Percentiles rank a stretch among this genome's conserved stretches.
These are phyloP conservation scores for Beauveria brongniartii DNA, from an alignment of 2,329 filamentous ascomycete species.

Conservation along the genomic window DNA sequence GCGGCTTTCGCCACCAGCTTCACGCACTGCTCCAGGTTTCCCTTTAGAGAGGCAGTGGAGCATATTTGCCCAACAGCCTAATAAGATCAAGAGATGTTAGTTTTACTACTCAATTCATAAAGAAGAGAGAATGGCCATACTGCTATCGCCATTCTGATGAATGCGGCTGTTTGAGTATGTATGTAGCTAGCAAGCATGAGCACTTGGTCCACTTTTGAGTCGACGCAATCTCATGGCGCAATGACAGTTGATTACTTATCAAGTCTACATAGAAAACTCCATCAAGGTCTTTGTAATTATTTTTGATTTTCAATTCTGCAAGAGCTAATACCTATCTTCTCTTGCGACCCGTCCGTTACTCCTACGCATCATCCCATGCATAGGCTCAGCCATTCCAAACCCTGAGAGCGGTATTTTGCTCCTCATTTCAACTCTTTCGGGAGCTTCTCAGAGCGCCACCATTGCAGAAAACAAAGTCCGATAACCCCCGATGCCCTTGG, in stretches of 20 bases:
- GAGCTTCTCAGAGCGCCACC: not conserved
- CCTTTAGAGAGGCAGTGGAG: slow-evolving; percentile 67
- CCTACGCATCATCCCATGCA: not conserved
- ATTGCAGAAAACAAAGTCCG: not conserved
- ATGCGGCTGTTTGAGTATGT: not conserved
- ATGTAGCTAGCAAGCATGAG: slow-evolving; percentile 3
- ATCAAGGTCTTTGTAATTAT: not conserved
- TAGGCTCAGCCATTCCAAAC: not conserved
- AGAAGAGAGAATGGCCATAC: slow-evolving; percentile 14
- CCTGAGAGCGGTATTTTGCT: not conserved
- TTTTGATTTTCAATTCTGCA: not conserved
- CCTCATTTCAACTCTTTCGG: not conserved
- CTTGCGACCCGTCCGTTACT: slow-evolving; percentile 4
- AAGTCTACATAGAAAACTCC: no score
- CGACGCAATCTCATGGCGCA: not conserved
- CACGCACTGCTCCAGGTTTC: slow-evolving; percentile 75
- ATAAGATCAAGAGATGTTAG: not conserved
- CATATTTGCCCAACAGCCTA: slow-evolving; percentile 87
- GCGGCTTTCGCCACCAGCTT: slow-evolving; percentile 65
- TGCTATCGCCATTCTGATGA: slow-evolving; percentile 21
- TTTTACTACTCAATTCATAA: not conserved
- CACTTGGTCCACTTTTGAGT: slow-evolving; percentile 4
- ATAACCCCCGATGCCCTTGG: not conserved
- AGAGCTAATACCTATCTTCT: slow-evolving; percentile 2
- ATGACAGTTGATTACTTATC: not conserved